Evolutionary conservation across 2,329 filamentous ascomycete species (phyloP).

Genomic region (Penicillium freii): DNA sequence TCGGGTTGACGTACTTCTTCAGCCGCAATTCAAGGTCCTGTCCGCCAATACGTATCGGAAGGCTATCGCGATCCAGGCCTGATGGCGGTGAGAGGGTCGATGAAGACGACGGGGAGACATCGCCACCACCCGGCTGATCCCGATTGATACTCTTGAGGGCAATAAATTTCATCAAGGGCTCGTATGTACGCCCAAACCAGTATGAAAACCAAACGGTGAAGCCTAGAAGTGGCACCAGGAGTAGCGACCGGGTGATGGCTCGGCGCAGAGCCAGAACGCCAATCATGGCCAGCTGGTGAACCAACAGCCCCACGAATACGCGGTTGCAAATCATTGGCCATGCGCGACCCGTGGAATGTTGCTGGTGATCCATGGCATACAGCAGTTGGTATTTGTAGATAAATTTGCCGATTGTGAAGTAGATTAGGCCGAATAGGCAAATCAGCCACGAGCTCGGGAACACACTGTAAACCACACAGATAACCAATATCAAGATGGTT

Average conservation of each 20-base stretch:
- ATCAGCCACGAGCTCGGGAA: slow-evolving; percentile 77
- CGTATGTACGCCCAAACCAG: slow-evolving; percentile 76
- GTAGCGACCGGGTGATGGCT: slow-evolving; percentile 69
- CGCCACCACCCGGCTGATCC: slow-evolving; percentile 51
- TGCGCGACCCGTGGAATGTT: slow-evolving; percentile 69
- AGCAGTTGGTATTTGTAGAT: slow-evolving; percentile 76
- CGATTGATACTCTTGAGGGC: slow-evolving; percentile 79
- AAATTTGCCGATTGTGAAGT: slow-evolving; percentile 44
- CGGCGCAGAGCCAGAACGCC: slow-evolving; percentile 74
- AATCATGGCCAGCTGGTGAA: slow-evolving; percentile 89
- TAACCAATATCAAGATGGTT: slow-evolving; percentile 86
- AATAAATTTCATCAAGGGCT: slow-evolving; percentile 88
- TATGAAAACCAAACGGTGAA: slow-evolving; percentile 87
- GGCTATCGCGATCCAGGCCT: slow-evolving; percentile 44
- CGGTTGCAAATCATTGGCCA: slow-evolving; percentile 98
- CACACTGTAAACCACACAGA: slow-evolving; percentile 92
- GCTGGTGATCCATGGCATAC: slow-evolving; percentile 94
- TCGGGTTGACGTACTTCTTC: slow-evolving; percentile 50
- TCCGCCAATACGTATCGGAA: slow-evolving; percentile 42
- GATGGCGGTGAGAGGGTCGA: slow-evolving; percentile 42
- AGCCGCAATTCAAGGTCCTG: slow-evolving; percentile 41
- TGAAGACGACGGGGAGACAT: slow-evolving; percentile 38
- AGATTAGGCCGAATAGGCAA: slow-evolving; percentile 73
- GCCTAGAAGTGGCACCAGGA: slow-evolving; percentile 73
- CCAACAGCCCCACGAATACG: slow-evolving; percentile 76